Percentiles rank a stretch among this genome's conserved stretches.
phyloP scores from a whole-genome alignment of 2,329 filamentous ascomycete genomes.

The Pseudogymnoascus sp. region DNA sequence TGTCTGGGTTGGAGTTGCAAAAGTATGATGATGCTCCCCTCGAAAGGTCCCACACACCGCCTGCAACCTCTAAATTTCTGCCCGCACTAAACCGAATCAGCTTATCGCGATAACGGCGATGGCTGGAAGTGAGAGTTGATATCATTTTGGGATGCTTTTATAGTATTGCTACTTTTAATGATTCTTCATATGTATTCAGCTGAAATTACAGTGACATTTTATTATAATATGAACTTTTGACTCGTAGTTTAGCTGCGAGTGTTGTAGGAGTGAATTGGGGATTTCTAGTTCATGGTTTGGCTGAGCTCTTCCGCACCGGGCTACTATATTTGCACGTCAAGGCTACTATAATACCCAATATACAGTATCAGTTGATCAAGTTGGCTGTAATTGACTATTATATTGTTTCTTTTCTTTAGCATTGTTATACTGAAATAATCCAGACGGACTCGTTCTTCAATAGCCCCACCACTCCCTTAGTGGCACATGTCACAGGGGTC shows the following conservation, averaged over 20 bases:
- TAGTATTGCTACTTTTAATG: not conserved
- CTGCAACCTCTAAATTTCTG: slow-evolving; percentile 10
- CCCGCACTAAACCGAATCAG: slow-evolving; percentile 6
- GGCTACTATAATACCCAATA: not conserved
- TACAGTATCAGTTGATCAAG: not conserved
- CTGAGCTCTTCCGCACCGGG: not conserved
- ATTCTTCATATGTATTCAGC: not conserved
- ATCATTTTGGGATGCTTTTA: not conserved
- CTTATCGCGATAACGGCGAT: slow-evolving; percentile 8
- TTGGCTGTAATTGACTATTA: not conserved
- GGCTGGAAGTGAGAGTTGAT: not conserved
- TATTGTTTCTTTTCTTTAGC: not conserved
- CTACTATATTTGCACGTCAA: not conserved
- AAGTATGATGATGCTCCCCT: not conserved
- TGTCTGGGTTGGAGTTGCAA: slow-evolving; percentile 4
- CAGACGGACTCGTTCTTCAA: not conserved
- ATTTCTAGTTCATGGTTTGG: not conserved
- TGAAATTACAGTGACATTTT: too few relatives aligned
- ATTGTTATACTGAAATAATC: not conserved
- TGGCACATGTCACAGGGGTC: not conserved
- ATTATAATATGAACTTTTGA: not conserved
- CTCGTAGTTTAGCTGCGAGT: not conserved
- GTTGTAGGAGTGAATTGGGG: not conserved
- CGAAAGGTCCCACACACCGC: slow-evolving; percentile 7
- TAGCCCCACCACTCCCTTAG: not conserved